A percentile compares a stretch with the other conserved stretches of the same genome.
These are phyloP conservation scores for Tanacetum coccineum DNA, from an alignment of 129 eudicot genomes.

Conservation along the genomic window DNA sequence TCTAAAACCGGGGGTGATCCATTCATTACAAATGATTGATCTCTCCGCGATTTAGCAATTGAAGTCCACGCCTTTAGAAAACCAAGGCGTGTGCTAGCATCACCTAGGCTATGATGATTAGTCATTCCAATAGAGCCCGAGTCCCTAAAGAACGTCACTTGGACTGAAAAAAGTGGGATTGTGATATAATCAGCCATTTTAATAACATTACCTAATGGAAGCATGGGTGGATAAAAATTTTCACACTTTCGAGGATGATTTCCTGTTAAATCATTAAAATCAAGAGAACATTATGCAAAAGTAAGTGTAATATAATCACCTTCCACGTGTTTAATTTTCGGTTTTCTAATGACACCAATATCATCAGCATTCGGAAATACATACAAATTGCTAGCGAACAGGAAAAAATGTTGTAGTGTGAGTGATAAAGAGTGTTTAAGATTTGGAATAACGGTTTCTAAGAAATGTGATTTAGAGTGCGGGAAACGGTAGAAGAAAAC, in stretches of 20 bases:
- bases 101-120: conserved; percentile 45
- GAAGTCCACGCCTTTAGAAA: conserved; percentile 46
- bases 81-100: conserved; percentile 34
- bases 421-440: conserved; percentile 42
- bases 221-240: conserved; percentile 38
- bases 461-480: conserved; percentile 33
- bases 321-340: conserved; percentile 28
- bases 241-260: conserved; percentile 36
- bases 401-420: conserved; percentile 41
- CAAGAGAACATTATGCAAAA: conserved; percentile 34
- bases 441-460: conserved; percentile 31
- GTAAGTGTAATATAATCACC: conserved; percentile 40
- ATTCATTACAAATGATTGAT: conserved; percentile 10
- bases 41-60: conserved; percentile 26
- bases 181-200: conserved; percentile 16
- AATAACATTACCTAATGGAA: conserved; percentile 22
- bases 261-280: conserved; percentile 35
- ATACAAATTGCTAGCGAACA: conserved; percentile 35
- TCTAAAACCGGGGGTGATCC: conserved; percentile 39
- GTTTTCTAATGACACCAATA: conserved; percentile 20
- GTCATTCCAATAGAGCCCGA: conserved; percentile 46
- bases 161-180: conserved; percentile 40
- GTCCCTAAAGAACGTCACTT: conserved; percentile 39
- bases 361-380: conserved; percentile 13
- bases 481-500: conserved; percentile 44